Evolutionary conservation across 371 early-diverging fungal genomes (phyloP).

Genomic region (Funneliformis caledonium): DNA sequence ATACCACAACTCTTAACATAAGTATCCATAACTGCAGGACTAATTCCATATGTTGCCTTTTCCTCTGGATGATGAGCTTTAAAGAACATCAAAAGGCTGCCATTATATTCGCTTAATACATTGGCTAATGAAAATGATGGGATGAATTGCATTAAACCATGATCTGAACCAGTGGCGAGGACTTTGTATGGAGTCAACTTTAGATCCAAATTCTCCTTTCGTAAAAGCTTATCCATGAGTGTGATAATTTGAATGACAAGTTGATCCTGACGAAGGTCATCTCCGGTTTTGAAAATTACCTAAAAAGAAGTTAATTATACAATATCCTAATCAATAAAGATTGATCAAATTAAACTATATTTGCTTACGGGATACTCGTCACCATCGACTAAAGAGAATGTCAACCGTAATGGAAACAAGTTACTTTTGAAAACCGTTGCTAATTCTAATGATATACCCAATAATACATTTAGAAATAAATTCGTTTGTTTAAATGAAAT

Average conservation of each 20-base stretch:
- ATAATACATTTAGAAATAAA: not conserved
- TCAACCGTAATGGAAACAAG: conserved; percentile 82
- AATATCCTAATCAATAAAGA: not conserved
- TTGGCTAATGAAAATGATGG: conserved; percentile 84
- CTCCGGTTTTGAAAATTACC: conserved; percentile 95
- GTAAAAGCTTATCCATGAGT: conserved; percentile 91
- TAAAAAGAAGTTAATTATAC: conserved; percentile 22
- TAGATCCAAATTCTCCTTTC: conserved; percentile 93
- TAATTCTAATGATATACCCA: conserved; percentile 61
- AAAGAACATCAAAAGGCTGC: conserved; percentile 81
- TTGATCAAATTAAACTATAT: not conserved
- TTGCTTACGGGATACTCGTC: conserved; percentile 71
- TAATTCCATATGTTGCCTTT: conserved; percentile 70
- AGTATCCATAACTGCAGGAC: conserved; percentile 88
- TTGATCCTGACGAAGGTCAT: conserved; percentile 98
- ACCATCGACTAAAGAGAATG: conserved; percentile 80
- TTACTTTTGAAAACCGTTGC: conserved; percentile 90
- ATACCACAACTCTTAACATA: conserved; percentile 93
- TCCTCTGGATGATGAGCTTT: conserved; percentile 69
- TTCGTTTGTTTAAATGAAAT: not conserved
- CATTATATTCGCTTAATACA: conserved; percentile 85
- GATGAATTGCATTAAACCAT: conserved; percentile 92
- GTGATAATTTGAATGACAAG: conserved; percentile 95
- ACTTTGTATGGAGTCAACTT: conserved; percentile 93
- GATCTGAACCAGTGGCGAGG: conserved; percentile 90